Base-by-base conservation (phyloP, 2,329 filamentous ascomycete species). In the Apiospora kogelbergensis region DNA sequence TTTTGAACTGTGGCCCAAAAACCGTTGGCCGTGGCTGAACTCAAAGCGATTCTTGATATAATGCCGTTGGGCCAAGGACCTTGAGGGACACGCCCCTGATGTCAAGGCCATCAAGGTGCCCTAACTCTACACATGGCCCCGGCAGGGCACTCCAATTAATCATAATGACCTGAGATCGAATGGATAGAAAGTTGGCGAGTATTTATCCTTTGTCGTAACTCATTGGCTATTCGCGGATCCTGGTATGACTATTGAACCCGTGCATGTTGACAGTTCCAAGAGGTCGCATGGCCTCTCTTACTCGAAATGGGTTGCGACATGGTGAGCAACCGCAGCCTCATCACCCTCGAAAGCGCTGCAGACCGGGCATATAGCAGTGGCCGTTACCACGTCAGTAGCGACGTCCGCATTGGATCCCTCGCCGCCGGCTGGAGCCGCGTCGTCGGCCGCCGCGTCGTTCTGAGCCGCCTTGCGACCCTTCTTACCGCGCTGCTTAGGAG, bases 291-390 rank as follows among this genome's bases (percentile, higher is more conserved):
- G 17, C 5, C 20, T 17, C 10, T 10, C 30, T 72, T 24, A 76
- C 67, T 83, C 81, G 67, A 91, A 89, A 75, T 91, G 89, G 3
- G 74, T 77, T 33, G 88, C 86, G 69, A 93, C 89, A 74, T 93
- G 91, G 78, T 90, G 85, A 11, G 87, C 87, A 11, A 93, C 89
- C 10, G 91, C 91, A 0, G 82, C 81, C 73, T 91, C 90, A 72
- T 93, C 91, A 1, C 91, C 91, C 72, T 90, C 85, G 76, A 93
- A 93, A 0, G 75, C 79, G 3, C 84, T 84, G 75, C 91, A 93
- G 1, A 93, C 88, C 0, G 91, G 91, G 76, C 91, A 93, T 6
- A 78, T 83, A 6, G 69, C 74, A 68, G 78, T 64, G 74, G 80
- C 37, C 71, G 78, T 66, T 73, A 76, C 44, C 68, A 78, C 73